phyloP scores from a whole-genome alignment of 2,329 filamentous ascomycete genomes.

The Aureobasidium vineae region DNA sequence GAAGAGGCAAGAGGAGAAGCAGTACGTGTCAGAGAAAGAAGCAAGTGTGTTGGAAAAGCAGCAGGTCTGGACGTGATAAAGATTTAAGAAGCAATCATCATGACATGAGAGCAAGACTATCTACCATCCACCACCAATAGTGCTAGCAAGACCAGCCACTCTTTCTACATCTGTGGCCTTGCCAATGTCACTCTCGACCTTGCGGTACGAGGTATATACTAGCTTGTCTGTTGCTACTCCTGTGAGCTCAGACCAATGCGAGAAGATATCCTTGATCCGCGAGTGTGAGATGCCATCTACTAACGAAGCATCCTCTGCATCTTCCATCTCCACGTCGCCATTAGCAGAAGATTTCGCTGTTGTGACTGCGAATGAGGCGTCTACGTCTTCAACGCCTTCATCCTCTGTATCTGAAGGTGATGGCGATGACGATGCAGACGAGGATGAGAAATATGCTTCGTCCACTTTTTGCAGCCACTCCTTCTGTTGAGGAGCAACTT shows the following conservation, averaged over 20 bases:
- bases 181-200: conserved; percentile 93
- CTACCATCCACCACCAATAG: conserved; percentile 91
- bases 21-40: background rate
- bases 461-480: conserved; percentile 71
- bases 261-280: conserved; percentile 65
- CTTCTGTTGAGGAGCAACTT: conserved; percentile 28
- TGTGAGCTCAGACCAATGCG: conserved; percentile 73
- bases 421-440: conserved; percentile 21
- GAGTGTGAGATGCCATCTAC: conserved; percentile 59
- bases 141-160: conserved; percentile 84
- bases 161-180: conserved; percentile 75
- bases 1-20: background rate
- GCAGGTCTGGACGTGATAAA: background rate
- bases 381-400: conserved; percentile 26
- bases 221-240: conserved; percentile 69
- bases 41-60: background rate
- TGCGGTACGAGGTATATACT: conserved; percentile 81
- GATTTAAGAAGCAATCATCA: background rate
- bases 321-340: conserved; percentile 23
- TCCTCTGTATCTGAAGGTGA: conserved; percentile 35
- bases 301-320: conserved; percentile 26
- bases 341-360: background rate
- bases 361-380: background rate
- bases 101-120: background rate
- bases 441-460: conserved; percentile 38